A percentile compares a stretch with the other conserved stretches of the same genome.
phyloP scores from a whole-genome alignment of 768 basidiomycete species.

The Auriscalpium microsporum region DNA sequence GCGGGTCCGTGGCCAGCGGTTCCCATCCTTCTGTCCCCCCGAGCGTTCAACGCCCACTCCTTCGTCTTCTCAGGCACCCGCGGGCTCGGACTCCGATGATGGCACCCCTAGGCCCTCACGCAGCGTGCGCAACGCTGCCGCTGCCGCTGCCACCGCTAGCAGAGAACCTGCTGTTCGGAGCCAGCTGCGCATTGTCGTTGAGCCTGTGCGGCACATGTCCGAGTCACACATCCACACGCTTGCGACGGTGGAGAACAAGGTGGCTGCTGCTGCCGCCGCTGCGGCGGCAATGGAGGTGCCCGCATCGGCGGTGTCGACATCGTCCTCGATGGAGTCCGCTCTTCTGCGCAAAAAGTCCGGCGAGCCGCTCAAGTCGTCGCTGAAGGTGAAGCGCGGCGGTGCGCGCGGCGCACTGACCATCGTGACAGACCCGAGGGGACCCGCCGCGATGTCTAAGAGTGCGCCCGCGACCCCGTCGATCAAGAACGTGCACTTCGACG shows the following conservation, averaged over 20 bases:
- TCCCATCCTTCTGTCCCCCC: constrained; percentile 23
- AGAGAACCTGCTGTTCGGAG: not conserved
- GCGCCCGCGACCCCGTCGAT: constrained; percentile 75
- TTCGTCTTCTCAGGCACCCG: constrained; percentile 21
- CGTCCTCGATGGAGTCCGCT: constrained; percentile 27
- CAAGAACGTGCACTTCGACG: constrained; percentile 90
- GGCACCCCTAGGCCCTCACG: constrained; percentile 8
- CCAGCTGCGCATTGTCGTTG: not conserved
- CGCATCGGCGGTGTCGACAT: not conserved
- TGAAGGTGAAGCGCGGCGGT: constrained; percentile 57
- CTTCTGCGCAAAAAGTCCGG: constrained; percentile 89
- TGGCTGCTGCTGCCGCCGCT: constrained; percentile 1
- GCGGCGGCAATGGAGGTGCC: not conserved
- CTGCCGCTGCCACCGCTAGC: not conserved
- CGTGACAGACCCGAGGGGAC: constrained; percentile 30
- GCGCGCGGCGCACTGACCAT: constrained; percentile 44
- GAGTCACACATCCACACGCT: constrained; percentile 12
- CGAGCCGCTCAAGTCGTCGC: constrained; percentile 83
- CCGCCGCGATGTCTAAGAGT: constrained; percentile 43
- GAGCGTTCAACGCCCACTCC: constrained; percentile 39
- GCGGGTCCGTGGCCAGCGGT: constrained; percentile 20
- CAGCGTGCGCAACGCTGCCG: not conserved
- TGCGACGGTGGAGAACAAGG: not conserved
- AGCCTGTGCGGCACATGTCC: constrained; percentile 8
- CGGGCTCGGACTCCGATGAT: constrained; percentile 2